Evolutionary conservation across 805 yeast species (phyloP).

Genomic region (Vanderwaltozyma tropicalis): DNA sequence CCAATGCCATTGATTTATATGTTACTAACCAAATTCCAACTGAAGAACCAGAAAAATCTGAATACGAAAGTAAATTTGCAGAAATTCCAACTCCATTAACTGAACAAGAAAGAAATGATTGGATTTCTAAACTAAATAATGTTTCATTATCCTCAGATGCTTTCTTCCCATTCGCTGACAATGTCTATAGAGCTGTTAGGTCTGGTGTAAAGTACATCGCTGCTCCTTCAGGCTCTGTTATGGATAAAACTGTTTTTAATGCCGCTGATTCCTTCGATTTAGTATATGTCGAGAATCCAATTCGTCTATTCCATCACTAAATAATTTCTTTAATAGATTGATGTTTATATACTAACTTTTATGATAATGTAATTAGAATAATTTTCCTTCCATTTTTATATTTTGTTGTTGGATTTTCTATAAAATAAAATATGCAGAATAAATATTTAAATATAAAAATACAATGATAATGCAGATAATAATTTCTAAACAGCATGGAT

Average conservation of each 20-base stretch:
- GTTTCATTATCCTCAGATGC: constrained; percentile 96
- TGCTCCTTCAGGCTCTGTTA: constrained; percentile 96
- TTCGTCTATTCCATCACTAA: constrained; percentile 96
- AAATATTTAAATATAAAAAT: no score
- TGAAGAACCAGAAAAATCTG: constrained; percentile 84
- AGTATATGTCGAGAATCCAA: constrained; percentile 93
- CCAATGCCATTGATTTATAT: constrained; percentile 91
- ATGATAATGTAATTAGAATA: no score
- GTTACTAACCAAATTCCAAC: constrained; percentile 89
- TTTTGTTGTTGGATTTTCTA: no score
- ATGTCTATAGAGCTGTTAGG: constrained; percentile 93
- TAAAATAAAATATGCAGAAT: no score
- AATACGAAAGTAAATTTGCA: constrained; percentile 82
- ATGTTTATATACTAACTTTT: no score
- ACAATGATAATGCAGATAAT: no score
- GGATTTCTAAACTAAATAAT: constrained; percentile 69
- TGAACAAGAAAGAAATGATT: constrained; percentile 70
- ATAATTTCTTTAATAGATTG: no score
- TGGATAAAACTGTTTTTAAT: constrained; percentile 90
- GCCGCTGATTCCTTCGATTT: constrained; percentile 89
- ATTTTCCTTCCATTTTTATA: no score
- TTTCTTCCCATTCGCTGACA: constrained; percentile 99
- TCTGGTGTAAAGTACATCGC: constrained; percentile 94
- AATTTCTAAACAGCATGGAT: constrained; percentile 25
- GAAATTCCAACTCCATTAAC: constrained; percentile 78